Percentiles rank a stretch among this genome's conserved stretches.
Conservation (phyloP, 1,139 yeast genomes). For the Candida labiduridarum region DNA sequence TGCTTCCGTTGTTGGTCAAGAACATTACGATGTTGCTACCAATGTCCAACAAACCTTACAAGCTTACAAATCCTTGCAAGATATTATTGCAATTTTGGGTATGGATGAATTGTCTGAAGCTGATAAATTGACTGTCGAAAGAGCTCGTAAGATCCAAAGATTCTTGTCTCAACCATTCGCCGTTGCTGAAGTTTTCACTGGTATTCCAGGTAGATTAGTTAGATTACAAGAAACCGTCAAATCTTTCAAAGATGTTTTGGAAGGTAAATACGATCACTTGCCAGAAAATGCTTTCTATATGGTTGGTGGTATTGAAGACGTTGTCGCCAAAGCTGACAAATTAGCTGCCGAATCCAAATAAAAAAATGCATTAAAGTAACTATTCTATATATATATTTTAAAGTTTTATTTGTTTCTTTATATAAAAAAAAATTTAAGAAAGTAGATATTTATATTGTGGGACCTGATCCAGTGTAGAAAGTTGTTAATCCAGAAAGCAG, state of each 20-base stretch:
- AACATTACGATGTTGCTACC: conserved; percentile 95
- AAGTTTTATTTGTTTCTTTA: conserved; percentile 3
- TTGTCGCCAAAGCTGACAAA: conserved; percentile 97
- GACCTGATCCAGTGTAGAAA: too few species aligned
- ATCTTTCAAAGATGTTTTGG: conserved; percentile 96
- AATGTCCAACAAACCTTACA: conserved; percentile 97
- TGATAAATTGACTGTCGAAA: conserved; percentile 98
- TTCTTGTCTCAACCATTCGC: conserved; percentile 99
- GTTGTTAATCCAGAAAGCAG: too few species aligned
- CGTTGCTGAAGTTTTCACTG: conserved; percentile 99
- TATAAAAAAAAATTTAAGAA: conserved; percentile 5
- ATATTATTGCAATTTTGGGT: conserved; percentile 99
- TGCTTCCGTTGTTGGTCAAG: conserved; percentile 96
- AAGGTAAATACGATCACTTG: conserved; percentile 96
- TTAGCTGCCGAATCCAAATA: conserved; percentile 92
- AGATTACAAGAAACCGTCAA: conserved; percentile 92
- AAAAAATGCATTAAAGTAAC: conserved; percentile 17
- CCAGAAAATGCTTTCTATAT: conserved; percentile 99
- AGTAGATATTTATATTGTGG: conserved; percentile 4
- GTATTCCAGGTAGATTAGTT: conserved; percentile 97
- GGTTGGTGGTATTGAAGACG: conserved; percentile 99
- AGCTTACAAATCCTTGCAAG: conserved; percentile 99
- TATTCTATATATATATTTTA: conserved; percentile 7
- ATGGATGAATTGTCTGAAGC: conserved; percentile 99
- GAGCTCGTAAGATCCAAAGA: conserved; percentile 99